Percentiles rank a stretch among this genome's conserved stretches.
phyloP scores from a whole-genome alignment of 75 land plant genomes.

The Pinus tabuliformis region DNA sequence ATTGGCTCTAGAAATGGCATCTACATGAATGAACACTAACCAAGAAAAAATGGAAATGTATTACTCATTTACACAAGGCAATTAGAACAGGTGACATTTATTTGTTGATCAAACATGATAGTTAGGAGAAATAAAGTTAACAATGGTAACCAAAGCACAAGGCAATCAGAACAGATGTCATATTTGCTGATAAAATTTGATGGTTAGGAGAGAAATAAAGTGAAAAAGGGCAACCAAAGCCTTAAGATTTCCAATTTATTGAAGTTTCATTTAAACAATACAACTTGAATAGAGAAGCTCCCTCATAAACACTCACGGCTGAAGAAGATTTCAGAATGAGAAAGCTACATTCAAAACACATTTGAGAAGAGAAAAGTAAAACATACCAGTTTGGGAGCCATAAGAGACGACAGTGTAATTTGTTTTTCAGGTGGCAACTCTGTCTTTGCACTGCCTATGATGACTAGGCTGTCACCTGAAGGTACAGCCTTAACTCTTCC shows the following conservation, averaged over 20 bases:
- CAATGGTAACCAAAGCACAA: background rate
- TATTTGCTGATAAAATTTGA: background rate
- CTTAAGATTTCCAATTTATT: background rate
- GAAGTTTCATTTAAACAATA: background rate
- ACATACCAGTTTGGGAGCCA: slow-evolving; percentile 89
- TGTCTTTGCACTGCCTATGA: slow-evolving; percentile 64
- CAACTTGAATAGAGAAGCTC: background rate
- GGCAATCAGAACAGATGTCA: too few relatives aligned
- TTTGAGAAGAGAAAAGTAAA: background rate
- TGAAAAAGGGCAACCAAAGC: background rate
- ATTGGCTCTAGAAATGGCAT: background rate
- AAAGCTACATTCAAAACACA: background rate
- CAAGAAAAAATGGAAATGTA: background rate
- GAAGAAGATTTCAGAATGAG: background rate
- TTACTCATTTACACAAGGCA: background rate
- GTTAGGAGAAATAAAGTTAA: background rate
- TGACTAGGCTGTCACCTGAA: slow-evolving; percentile 87
- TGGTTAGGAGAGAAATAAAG: background rate
- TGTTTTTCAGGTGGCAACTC: slow-evolving; percentile 89
- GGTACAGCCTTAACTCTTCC: slow-evolving; percentile 96
- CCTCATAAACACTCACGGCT: background rate
- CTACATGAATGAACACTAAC: background rate
- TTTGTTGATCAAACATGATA: background rate
- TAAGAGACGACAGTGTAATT: slow-evolving; percentile 77
- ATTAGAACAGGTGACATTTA: background rate